Percentiles rank a stretch among this genome's conserved stretches.
Evolutionary conservation across 1,139 yeast genomes (phyloP).

Genomic region (Lodderomyces margitis): DNA sequence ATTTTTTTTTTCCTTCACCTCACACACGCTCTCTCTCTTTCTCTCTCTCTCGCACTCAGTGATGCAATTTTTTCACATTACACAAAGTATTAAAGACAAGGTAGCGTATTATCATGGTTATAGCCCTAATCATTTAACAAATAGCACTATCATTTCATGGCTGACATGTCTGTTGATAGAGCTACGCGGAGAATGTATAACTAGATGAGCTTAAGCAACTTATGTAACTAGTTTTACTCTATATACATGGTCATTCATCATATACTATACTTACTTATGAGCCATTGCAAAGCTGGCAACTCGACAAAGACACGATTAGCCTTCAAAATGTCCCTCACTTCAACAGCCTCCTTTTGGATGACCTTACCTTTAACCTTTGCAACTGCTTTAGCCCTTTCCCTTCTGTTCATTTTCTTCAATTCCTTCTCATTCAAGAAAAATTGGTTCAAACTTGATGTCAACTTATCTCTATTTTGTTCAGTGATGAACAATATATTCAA

Average conservation of each 20-base stretch:
- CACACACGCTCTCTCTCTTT: not conserved
- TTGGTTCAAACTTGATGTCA: conserved; percentile 26
- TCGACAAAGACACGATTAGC: conserved; percentile 80
- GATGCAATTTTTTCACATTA: not conserved
- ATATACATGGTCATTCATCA: conserved; percentile 12
- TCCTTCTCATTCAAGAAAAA: conserved; percentile 8
- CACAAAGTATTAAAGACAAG: not conserved
- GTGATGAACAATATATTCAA: conserved; percentile 69
- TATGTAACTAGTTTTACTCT: conserved; percentile 6
- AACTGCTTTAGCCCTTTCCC: conserved; percentile 28
- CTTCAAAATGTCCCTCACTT: conserved; percentile 79
- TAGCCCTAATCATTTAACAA: conserved; percentile 5
- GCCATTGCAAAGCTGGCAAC: conserved; percentile 66
- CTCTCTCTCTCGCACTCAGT: conserved; percentile 2
- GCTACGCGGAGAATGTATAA: not conserved
- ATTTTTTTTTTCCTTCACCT: conserved; percentile 13
- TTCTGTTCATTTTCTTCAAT: conserved; percentile 7
- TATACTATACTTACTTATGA: conserved; percentile 32
- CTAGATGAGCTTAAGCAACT: not conserved
- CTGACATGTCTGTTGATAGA: no score
- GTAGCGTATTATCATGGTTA: conserved; percentile 1
- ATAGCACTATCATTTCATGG: no score
- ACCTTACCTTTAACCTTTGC: conserved; percentile 58
- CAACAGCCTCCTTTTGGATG: conserved; percentile 72
- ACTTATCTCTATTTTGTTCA: conserved; percentile 46